A percentile compares a stretch with the other conserved stretches of the same genome.
These are phyloP conservation scores for Taxillus chinensis DNA, from an alignment of 164 flowering plant genomes.

Conservation along the genomic window DNA sequence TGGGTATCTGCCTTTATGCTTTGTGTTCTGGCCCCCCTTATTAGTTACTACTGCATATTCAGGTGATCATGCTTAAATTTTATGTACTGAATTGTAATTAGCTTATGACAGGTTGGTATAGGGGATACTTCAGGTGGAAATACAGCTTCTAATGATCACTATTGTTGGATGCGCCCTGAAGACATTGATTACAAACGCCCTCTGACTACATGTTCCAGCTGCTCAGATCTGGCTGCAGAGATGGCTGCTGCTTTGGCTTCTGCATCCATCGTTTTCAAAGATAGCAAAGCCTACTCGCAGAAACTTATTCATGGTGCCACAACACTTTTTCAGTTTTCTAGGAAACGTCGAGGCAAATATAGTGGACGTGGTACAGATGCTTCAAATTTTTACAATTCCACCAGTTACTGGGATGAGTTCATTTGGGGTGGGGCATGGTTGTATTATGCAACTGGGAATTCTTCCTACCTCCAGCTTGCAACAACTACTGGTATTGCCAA, in stretches of 20 bases:
- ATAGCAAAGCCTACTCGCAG: slow-evolving; percentile 81
- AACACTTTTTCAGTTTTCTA: slow-evolving; percentile 63
- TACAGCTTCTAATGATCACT: slow-evolving; percentile 73
- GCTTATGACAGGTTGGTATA: slow-evolving; percentile 46
- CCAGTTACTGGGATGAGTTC: slow-evolving; percentile 85
- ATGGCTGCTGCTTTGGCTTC: slow-evolving; percentile 98
- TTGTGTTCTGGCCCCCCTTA: too few relatives aligned
- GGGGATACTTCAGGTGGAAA: slow-evolving; percentile 70
- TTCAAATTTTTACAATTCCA: slow-evolving; percentile 66
- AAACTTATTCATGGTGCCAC: slow-evolving; percentile 93
- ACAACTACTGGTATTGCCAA: slow-evolving; percentile 62
- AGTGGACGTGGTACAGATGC: slow-evolving; percentile 58
- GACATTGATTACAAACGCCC: slow-evolving; percentile 80
- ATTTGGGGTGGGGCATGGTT: slow-evolving; percentile 96
- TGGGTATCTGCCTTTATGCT: too few relatives aligned
- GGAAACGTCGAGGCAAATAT: slow-evolving; percentile 76
- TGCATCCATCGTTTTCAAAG: slow-evolving; percentile 95
- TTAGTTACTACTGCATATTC: background rate
- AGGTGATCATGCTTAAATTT: background rate
- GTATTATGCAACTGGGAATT: slow-evolving; percentile 92
- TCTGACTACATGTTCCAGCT: slow-evolving; percentile 47
- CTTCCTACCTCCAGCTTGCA: slow-evolving; percentile 64
- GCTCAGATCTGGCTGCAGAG: slow-evolving; percentile 96
- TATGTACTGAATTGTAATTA: background rate
- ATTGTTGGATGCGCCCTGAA: slow-evolving; percentile 98